Conservation (phyloP, 441 rosid genomes). For the Erodium trifolium region DNA sequence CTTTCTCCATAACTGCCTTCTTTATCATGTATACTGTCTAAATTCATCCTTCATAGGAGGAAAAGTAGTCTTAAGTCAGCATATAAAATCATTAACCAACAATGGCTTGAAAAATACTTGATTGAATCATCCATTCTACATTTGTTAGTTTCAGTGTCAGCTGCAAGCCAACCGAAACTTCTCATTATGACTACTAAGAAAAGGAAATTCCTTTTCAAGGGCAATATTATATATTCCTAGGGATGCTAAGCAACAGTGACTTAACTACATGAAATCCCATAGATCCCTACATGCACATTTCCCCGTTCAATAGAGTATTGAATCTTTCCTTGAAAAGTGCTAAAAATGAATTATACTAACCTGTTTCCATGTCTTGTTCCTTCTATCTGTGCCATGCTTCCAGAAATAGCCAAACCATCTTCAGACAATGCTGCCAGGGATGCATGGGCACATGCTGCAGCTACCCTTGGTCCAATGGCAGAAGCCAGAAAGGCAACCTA, state of each 20-base stretch:
- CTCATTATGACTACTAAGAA: background rate
- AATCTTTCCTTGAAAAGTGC: background rate
- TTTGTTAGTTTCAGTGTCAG: background rate
- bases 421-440: slow-evolving; percentile 66
- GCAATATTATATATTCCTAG: background rate
- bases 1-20: slow-evolving; percentile 41
- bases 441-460: slow-evolving; percentile 96
- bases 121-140: background rate
- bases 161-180: background rate
- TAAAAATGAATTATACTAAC: background rate
- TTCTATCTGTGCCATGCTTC: background rate
- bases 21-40: slow-evolving; percentile 39
- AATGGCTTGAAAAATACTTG: background rate
- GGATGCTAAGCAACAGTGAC: background rate
- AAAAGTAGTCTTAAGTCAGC: slow-evolving; percentile 13
- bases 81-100: slow-evolving; percentile 5
- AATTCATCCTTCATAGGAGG: slow-evolving; percentile 42
- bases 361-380: slow-evolving; percentile 6
- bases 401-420: slow-evolving; percentile 25
- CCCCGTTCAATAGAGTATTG: background rate
- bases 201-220: background rate
- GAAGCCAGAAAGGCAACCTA: slow-evolving; percentile 95
- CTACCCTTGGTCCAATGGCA: slow-evolving; percentile 93
- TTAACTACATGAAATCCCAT: background rate
- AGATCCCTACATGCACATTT: background rate